A percentile compares a stretch with the other conserved stretches of the same genome.
phyloP scores from a whole-genome alignment of 2,329 filamentous ascomycete genomes.

The Helminthosporium solani region DNA sequence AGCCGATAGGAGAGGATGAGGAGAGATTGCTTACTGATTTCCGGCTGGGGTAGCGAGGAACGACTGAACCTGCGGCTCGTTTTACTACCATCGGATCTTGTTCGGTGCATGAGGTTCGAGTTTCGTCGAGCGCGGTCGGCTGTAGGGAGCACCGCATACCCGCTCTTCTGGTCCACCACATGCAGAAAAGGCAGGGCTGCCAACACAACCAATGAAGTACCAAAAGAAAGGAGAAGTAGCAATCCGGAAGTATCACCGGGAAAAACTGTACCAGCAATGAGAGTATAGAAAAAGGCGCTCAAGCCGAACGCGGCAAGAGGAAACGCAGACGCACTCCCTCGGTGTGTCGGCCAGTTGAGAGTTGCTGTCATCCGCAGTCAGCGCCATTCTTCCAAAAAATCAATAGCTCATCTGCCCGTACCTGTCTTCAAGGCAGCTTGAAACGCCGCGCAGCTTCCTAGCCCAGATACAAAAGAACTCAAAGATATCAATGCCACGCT shows the following conservation, averaged over 20 bases:
- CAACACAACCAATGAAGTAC: constrained; percentile 75
- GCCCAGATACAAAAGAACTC: constrained; percentile 80
- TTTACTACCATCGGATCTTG: constrained; percentile 50
- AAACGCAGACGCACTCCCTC: constrained; percentile 92
- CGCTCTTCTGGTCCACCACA: constrained; percentile 60
- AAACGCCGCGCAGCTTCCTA: constrained; percentile 91
- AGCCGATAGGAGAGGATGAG: constrained; percentile 13
- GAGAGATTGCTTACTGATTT: constrained; percentile 63
- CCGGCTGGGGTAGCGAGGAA: constrained; percentile 44
- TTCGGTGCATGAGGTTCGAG: constrained; percentile 49
- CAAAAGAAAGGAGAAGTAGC: constrained; percentile 74
- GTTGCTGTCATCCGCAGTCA: constrained; percentile 62
- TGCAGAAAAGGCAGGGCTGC: constrained; percentile 82
- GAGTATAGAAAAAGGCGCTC: constrained; percentile 94
- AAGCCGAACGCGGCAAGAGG: constrained; percentile 90
- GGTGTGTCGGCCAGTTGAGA: constrained; percentile 85
- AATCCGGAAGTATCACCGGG: constrained; percentile 81
- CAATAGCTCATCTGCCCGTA: constrained; percentile 35
- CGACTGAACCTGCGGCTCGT: constrained; percentile 45
- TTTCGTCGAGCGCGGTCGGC: constrained; percentile 49
- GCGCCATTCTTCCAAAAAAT: not conserved
- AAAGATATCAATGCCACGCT: constrained; percentile 66
- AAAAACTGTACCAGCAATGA: constrained; percentile 73
- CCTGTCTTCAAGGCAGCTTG: constrained; percentile 78
- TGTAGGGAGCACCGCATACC: constrained; percentile 59